Conservation (phyloP, 805 yeast genomes). For the Yueomyces sp. region DNA sequence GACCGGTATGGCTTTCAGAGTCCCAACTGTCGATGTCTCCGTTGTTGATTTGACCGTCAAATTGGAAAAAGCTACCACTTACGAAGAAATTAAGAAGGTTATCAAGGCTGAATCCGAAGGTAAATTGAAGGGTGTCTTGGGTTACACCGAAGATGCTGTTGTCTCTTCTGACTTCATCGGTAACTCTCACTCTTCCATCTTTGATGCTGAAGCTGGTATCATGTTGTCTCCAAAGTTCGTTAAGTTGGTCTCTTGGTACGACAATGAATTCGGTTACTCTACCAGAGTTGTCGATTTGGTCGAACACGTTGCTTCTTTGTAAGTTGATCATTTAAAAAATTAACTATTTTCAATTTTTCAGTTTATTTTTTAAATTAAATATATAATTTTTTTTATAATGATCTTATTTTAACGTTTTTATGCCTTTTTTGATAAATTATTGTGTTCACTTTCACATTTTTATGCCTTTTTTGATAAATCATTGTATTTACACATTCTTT, state of each 20-base stretch:
- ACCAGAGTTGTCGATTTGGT: slow-evolving; percentile 65
- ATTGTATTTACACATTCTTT: background rate
- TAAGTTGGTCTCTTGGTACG: slow-evolving; percentile 62
- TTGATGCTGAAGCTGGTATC: slow-evolving; percentile 59
- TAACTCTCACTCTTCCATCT: slow-evolving; percentile 50
- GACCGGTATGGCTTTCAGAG: slow-evolving; percentile 65
- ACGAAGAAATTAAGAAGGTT: slow-evolving; percentile 50
- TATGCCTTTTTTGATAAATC: background rate
- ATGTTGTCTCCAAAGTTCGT: slow-evolving; percentile 58
- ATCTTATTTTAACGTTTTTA: background rate
- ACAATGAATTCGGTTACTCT: slow-evolving; percentile 65
- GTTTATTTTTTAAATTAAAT: background rate
- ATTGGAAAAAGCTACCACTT: slow-evolving; percentile 42
- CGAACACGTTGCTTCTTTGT: slow-evolving; percentile 41
- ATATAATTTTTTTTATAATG: background rate
- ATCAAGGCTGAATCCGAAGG: slow-evolving; percentile 49
- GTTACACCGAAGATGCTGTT: slow-evolving; percentile 61
- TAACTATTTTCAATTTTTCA: background rate
- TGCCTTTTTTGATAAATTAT: background rate
- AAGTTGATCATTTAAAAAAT: slow-evolving; percentile 2
- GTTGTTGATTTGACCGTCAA: slow-evolving; percentile 61
- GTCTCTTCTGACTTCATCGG: slow-evolving; percentile 59
- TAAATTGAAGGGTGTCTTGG: slow-evolving; percentile 46
- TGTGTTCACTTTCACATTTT: background rate
- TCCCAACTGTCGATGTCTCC: slow-evolving; percentile 61